Evolutionary conservation across 2,329 filamentous ascomycete genomes (phyloP).

Genomic region (Hymenotorrendiella dingleyae): DNA sequence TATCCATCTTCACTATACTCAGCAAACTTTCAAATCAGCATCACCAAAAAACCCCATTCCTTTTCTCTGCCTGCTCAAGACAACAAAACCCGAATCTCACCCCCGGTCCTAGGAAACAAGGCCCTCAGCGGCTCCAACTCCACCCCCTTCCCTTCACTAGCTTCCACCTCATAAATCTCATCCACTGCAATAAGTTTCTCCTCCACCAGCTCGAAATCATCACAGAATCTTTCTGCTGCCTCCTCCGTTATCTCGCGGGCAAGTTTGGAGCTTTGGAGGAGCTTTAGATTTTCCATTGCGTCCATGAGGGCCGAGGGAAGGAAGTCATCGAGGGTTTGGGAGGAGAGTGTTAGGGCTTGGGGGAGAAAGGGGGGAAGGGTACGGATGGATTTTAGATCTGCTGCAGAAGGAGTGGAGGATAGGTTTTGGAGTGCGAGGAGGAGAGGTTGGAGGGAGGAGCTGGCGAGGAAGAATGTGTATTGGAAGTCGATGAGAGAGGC

Average conservation of each 20-base stretch:
- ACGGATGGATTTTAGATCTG: conserved; percentile 52
- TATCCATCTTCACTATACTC: too few species aligned
- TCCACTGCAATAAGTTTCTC: conserved; percentile 53
- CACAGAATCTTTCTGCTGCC: conserved; percentile 77
- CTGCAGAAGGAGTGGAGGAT: conserved; percentile 34
- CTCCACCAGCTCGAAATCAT: conserved; percentile 72
- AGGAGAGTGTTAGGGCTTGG: conserved; percentile 55
- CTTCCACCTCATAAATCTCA: conserved; percentile 36
- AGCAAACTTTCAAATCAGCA: too few species aligned
- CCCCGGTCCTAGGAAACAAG: conserved; percentile 31
- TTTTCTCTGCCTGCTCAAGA: conserved; percentile 18
- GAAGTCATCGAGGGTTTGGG: conserved; percentile 81
- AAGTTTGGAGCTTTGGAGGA: conserved; percentile 65
- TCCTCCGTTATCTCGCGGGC: conserved; percentile 74
- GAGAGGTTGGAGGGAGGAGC: conserved; percentile 67
- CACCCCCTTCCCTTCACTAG: conserved; percentile 16
- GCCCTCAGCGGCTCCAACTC: conserved; percentile 22
- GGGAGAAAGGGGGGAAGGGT: conserved; percentile 57
- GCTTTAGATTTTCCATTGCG: conserved; percentile 73
- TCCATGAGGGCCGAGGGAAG: conserved; percentile 90
- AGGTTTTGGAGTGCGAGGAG: conserved; percentile 46
- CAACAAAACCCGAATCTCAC: conserved; percentile 31
- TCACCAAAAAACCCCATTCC: background rate
- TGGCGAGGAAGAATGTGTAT: conserved; percentile 63
- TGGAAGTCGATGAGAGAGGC: conserved; percentile 60